Evolutionary conservation across 2,329 filamentous ascomycete genomes (phyloP).

Genomic region (Xylariales sp.): DNA sequence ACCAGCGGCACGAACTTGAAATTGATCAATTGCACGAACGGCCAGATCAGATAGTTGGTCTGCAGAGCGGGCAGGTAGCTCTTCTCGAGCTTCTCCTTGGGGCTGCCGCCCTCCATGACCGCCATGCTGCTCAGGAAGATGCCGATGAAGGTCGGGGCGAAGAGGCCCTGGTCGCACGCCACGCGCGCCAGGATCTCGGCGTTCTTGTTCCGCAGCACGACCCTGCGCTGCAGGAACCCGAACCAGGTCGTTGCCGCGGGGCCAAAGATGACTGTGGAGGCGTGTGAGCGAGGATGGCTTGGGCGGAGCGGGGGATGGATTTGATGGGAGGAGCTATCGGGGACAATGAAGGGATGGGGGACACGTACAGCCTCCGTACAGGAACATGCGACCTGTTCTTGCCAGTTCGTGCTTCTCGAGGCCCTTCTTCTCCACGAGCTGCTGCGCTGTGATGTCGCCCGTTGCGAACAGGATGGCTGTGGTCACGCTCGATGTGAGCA

Average conservation of each 20-base stretch:
- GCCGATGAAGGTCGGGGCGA: slow-evolving; percentile 78
- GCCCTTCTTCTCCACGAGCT: slow-evolving; percentile 79
- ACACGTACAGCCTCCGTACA: slow-evolving; percentile 69
- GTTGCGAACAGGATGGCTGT: slow-evolving; percentile 90
- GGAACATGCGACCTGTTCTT: slow-evolving; percentile 72
- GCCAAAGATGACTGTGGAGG: slow-evolving; percentile 68
- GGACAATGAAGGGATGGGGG: too few relatives aligned
- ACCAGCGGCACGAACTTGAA: slow-evolving; percentile 83
- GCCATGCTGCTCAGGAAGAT: slow-evolving; percentile 84
- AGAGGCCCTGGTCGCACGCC: slow-evolving; percentile 72
- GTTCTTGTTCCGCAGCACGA: slow-evolving; percentile 60
- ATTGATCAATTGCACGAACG: slow-evolving; percentile 77
- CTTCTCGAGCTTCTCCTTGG: slow-evolving; percentile 63
- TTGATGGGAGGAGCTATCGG: too few relatives aligned
- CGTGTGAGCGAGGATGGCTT: neutral
- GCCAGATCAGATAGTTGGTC: slow-evolving; percentile 88
- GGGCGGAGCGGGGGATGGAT: neutral
- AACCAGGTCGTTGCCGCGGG: slow-evolving; percentile 87
- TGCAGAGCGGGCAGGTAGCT: slow-evolving; percentile 68
- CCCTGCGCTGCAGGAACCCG: slow-evolving; percentile 66
- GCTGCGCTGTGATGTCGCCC: slow-evolving; percentile 87
- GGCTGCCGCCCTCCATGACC: slow-evolving; percentile 62
- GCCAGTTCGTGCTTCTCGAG: slow-evolving; percentile 68
- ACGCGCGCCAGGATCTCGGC: slow-evolving; percentile 74
- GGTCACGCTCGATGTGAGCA: slow-evolving; percentile 86